Base-by-base conservation (phyloP, 352 stramenopile genomes). In the Phytophthora ramorum region DNA sequence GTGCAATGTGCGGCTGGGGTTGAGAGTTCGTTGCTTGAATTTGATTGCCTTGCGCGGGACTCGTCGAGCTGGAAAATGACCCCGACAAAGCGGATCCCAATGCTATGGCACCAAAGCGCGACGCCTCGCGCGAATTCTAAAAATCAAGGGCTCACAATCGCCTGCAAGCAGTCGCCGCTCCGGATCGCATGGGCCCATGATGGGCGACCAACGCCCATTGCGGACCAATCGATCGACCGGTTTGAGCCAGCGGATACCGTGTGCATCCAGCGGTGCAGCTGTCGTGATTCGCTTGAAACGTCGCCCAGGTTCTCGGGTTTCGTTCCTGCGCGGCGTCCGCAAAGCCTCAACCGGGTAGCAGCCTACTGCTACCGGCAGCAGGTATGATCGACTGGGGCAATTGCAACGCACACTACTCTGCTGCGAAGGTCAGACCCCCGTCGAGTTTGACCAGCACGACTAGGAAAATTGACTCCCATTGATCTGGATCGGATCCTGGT, bases 61-160 rank as follows among this genome's bases (percentile, higher is more conserved):
- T 58, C 43, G 61, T 66, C 61, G 48, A 30, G 45, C 66, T 75
- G 7, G 48, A 58, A 19, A 75, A 71, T 75, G 66, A 75, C 12
- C 26, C n/a, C 9, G 17, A 24, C 19, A 17, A 41, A 62, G 44
- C 52, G 22, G 44, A 67, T 63, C 61, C 44, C 32, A 49, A 60
- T 65, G 38, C 53, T 65, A 51, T 58, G 51, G 51, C 51, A 22
- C 4, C n/a, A 28, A n/a, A 22, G 28, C 20, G 43, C 62, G 64
- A 66, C 63, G 63, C 49, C 61, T 67, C 28, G 54, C 54, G 38
- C 55, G 47, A 48, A 47, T 71, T 71, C 63, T 40, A 71, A 58
- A 71, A 71, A 63, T 14, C 34, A 68, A 71, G 49, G 63, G 63
- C 43, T 56, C 38, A 55, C 41, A 60, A 40, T 34, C 46, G 46